Evolutionary conservation across 1,284 basidiomycete genomes (phyloP).

Genomic region (Austroboletus niveus): DNA sequence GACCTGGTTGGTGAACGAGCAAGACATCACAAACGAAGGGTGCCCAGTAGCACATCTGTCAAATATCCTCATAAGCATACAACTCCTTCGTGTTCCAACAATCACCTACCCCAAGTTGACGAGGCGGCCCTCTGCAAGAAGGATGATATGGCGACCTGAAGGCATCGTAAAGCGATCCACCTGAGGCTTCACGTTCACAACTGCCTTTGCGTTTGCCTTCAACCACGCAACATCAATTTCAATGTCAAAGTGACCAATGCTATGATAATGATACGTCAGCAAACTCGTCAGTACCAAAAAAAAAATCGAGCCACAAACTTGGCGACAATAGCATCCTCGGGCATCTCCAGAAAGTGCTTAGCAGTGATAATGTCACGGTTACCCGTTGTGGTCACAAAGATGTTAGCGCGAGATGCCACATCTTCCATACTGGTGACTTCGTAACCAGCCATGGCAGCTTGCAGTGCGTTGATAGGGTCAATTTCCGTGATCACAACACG

Average conservation of each 20-base stretch:
- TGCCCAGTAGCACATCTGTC: conserved; percentile 82
- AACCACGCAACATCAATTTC: conserved; percentile 99
- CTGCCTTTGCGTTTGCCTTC: conserved; percentile 87
- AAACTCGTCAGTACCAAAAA: conserved; percentile 1
- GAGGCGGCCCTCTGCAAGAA: conserved; percentile 97
- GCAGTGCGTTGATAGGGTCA: conserved; percentile 99
- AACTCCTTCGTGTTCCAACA: background rate
- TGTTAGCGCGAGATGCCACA: conserved; percentile 82
- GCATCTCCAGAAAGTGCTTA: conserved; percentile 93
- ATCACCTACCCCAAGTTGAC: conserved; percentile 90
- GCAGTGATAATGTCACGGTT: conserved; percentile 97
- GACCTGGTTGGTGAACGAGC: conserved; percentile 99
- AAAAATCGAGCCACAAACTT: conserved; percentile 57
- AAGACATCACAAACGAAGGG: conserved; percentile 99
- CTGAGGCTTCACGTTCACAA: conserved; percentile 97
- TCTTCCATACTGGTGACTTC: conserved; percentile 99
- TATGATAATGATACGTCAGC: conserved; percentile 49
- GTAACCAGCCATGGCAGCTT: conserved; percentile 99
- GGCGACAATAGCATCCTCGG: conserved; percentile 98
- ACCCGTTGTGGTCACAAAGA: conserved; percentile 99
- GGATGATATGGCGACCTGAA: conserved; percentile 90
- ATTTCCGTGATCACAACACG: conserved; percentile 98
- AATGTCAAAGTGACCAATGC: conserved; percentile 98
- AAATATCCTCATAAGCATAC: conserved; percentile 3
- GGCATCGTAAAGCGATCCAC: conserved; percentile 97